Evolutionary conservation across 2,329 filamentous ascomycete species (phyloP), one percentile per base, ranked within the genome.

Genomic region (Cercospora sp.): DNA sequence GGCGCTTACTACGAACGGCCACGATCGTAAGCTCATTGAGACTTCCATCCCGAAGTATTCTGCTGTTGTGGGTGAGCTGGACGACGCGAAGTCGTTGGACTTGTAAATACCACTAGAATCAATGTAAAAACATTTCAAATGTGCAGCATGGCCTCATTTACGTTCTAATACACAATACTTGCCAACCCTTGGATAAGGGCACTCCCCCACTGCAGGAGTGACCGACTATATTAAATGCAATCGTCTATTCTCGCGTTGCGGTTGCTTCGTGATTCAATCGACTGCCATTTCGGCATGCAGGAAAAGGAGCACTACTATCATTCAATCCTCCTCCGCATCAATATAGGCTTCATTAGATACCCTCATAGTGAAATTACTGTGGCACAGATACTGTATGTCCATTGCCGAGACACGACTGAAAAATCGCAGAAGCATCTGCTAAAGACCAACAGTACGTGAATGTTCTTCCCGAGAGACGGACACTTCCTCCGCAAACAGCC

Each of bases 21-120:
- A 37, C 13, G 55, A 59, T 59, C 55, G 55, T 12, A 59, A 24
- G 55, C 55, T 59, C 55, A 59, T 59, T 37, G 55, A 59, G 18
- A 37, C n/a, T 21, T 24, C 28, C 10, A 18, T 37, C 0, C 32
- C 55, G n/a, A 37, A 59, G 10, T 59, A 32, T 59, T 37, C 28
- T 18, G 53, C 24, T 24, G 24, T 28, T 5, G 12, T 26, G 13
- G 49, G 21, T 55, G 49, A 55, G 49, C 24, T 16, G 5, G 45
- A 24, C 13, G 45, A 51, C 10, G 9, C 10, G 43, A 43, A 43
- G 37, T 43, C 37, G 37, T n/a, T 43, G 37, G 37, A 43, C 16
- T n/a, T 43, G 37, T 43, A n/a, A 43, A 43, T 43, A 43, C 37
- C 37, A n/a, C 18, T 7, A 26, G 21, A 28, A 28, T 30, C 26